Conservation (phyloP, 148 eudicot genomes). For the Rhododendron molle region DNA sequence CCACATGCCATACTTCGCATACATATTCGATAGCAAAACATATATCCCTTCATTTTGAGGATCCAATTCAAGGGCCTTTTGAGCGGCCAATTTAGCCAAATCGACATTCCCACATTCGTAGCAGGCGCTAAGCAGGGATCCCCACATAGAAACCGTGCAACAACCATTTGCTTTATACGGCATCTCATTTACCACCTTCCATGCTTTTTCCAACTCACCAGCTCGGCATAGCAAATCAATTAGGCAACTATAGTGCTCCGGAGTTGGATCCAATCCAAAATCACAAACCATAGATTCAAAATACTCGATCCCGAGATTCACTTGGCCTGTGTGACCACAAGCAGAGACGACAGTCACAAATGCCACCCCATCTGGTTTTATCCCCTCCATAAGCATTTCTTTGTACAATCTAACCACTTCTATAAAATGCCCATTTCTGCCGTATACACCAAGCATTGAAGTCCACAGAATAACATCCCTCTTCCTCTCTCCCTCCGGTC, state of each 20-base stretch:
- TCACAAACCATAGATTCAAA: conserved; percentile 51
- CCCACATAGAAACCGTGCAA: conserved; percentile 54
- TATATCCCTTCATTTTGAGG: conserved; percentile 55
- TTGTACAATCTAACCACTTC: conserved; percentile 44
- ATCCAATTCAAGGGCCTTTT: conserved; percentile 67
- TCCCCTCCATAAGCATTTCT: conserved; percentile 51
- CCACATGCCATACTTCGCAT: conserved; percentile 63
- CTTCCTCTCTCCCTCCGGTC: conserved; percentile 26
- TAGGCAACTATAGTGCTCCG: conserved; percentile 63
- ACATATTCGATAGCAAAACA: conserved; percentile 55
- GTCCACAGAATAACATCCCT: conserved; percentile 61
- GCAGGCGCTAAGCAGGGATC: conserved; percentile 63
- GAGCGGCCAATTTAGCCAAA: conserved; percentile 58
- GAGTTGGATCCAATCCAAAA: conserved; percentile 43
- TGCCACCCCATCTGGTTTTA: conserved; percentile 58
- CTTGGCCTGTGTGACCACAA: conserved; percentile 71
- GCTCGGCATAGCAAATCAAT: conserved; percentile 70
- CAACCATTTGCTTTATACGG: conserved; percentile 21
- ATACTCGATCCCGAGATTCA: conserved; percentile 51
- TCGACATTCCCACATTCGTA: conserved; percentile 50
- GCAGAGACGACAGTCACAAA: conserved; percentile 60
- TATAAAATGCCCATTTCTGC: conserved; percentile 45
- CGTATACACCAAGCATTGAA: conserved; percentile 65
- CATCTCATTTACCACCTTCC: conserved; percentile 46
- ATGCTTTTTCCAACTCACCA: conserved; percentile 72